Percentiles rank a stretch among this genome's conserved stretches.
Evolutionary conservation across 768 basidiomycete genomes (phyloP).

Genomic region (Porpolomopsis calyptriformis): DNA sequence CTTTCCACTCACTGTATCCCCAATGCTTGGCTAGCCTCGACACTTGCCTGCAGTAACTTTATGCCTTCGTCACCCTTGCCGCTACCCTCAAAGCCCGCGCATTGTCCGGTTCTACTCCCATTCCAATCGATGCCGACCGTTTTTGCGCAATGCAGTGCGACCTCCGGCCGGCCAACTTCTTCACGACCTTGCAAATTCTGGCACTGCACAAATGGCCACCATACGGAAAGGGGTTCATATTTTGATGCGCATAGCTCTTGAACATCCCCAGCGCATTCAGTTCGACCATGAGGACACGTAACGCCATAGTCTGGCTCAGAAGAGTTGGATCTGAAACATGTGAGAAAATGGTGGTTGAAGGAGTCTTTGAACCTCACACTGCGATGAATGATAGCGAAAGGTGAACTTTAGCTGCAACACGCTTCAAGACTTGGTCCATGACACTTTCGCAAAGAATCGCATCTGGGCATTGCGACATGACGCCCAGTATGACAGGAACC

Average conservation of each 20-base stretch:
- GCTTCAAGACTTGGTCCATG: constrained; percentile 46
- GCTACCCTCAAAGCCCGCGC: constrained; percentile 53
- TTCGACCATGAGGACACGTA: constrained; percentile 66
- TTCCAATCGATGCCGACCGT: constrained; percentile 62
- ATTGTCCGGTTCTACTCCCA: constrained; percentile 40
- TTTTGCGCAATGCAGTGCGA: constrained; percentile 57
- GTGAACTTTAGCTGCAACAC: constrained; percentile 42
- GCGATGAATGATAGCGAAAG: constrained; percentile 50
- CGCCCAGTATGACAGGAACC: constrained; percentile 8
- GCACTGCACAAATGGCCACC: constrained; percentile 82
- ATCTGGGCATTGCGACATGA: constrained; percentile 54
- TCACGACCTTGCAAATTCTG: constrained; percentile 58
- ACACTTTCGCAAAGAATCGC: constrained; percentile 54
- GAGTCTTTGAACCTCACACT: constrained; percentile 28
- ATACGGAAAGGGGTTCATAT: constrained; percentile 39
- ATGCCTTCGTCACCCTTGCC: constrained; percentile 56
- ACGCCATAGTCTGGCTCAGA: constrained; percentile 67
- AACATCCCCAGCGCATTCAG: constrained; percentile 82
- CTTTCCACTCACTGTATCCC: constrained; percentile 43
- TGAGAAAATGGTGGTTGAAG: not conserved
- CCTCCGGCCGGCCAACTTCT: constrained; percentile 53
- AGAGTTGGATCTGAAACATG: constrained; percentile 42
- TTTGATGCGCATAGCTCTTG: constrained; percentile 77
- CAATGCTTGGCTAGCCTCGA: constrained; percentile 30
- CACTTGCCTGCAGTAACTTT: constrained; percentile 51